phyloP scores from a whole-genome alignment of 257 asterid genomes.

The Verbena officinalis region DNA sequence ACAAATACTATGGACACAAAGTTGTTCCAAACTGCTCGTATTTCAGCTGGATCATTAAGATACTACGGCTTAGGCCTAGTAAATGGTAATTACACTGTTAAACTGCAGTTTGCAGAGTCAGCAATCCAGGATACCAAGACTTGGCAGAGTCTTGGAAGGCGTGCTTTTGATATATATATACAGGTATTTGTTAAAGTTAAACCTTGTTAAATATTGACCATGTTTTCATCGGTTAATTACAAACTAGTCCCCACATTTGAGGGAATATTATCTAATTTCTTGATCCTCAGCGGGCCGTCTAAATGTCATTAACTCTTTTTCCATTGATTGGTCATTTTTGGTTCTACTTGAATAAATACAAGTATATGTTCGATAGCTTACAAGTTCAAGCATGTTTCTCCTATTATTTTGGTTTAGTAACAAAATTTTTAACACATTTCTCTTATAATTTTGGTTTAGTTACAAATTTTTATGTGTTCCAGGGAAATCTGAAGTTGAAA shows the following conservation, averaged over 20 bases:
- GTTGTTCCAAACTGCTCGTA: slow-evolving; percentile 60
- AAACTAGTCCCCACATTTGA: too few species aligned
- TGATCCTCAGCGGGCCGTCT: too few species aligned
- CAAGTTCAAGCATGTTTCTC: too few species aligned
- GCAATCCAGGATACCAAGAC: slow-evolving; percentile 37
- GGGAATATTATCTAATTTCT: too few species aligned
- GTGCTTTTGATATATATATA: slow-evolving; percentile 71
- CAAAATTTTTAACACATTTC: too few species aligned
- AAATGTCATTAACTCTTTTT: too few species aligned
- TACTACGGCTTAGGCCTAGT: slow-evolving; percentile 79
- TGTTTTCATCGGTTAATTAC: too few species aligned
- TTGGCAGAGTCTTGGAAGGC: slow-evolving; percentile 73
- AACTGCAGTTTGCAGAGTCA: slow-evolving; percentile 69
- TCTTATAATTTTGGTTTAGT: neutral
- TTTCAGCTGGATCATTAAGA: slow-evolving; percentile 83
- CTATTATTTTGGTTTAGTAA: too few species aligned
- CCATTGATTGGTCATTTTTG: too few species aligned
- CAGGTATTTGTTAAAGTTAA: slow-evolving; percentile 57
- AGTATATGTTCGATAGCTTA: slow-evolving; percentile 58
- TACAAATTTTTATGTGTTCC: slow-evolving; percentile 14
- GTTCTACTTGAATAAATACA: slow-evolving; percentile 77
- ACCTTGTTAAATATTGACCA: neutral
- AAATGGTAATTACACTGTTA: slow-evolving; percentile 79
- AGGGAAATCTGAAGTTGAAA: slow-evolving; percentile 53
- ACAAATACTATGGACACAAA: slow-evolving; percentile 65